A percentile compares a stretch with the other conserved stretches of the same genome.
Evolutionary conservation across 345 rosid genomes (phyloP).

Genomic region (Leavenworthia alabamica): DNA sequence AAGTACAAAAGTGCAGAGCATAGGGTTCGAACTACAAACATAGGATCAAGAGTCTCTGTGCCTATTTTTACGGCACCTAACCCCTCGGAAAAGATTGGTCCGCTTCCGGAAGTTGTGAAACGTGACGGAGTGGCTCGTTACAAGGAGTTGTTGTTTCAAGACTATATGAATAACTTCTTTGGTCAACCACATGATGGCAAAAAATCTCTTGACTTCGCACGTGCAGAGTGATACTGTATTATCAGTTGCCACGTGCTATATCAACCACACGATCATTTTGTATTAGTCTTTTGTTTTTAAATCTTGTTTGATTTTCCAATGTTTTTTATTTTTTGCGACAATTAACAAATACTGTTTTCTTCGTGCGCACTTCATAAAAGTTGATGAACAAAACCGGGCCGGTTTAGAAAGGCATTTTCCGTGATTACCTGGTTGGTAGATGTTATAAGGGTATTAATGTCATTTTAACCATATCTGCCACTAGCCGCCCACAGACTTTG

Average conservation of each 20-base stretch:
- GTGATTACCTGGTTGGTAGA: constrained; percentile 14
- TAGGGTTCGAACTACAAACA: constrained; percentile 43
- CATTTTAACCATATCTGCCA: constrained; percentile 13
- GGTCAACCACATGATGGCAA: constrained; percentile 48
- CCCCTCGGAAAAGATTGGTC: constrained; percentile 37
- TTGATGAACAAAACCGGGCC: constrained; percentile 6
- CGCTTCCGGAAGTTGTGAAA: constrained; percentile 39
- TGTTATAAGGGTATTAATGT: constrained; percentile 17
- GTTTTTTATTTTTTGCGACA: not conserved
- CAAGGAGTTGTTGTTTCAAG: constrained; percentile 36
- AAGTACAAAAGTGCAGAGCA: constrained; percentile 56
- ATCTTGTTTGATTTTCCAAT: not conserved
- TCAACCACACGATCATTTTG: not conserved
- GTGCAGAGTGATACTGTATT: constrained; percentile 10
- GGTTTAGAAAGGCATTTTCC: not conserved
- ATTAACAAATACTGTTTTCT: not conserved
- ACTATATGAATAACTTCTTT: constrained; percentile 51
- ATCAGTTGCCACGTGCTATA: not conserved
- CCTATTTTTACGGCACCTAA: constrained; percentile 48
- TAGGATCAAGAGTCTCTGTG: constrained; percentile 44
- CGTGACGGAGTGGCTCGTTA: constrained; percentile 42
- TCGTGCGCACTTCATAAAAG: not conserved
- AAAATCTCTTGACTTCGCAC: constrained; percentile 43
- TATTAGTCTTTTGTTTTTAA: not conserved
- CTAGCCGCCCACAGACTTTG: constrained; percentile 28